Conservation (phyloP, 2,329 filamentous ascomycete species). For the Xylaria sp. region DNA sequence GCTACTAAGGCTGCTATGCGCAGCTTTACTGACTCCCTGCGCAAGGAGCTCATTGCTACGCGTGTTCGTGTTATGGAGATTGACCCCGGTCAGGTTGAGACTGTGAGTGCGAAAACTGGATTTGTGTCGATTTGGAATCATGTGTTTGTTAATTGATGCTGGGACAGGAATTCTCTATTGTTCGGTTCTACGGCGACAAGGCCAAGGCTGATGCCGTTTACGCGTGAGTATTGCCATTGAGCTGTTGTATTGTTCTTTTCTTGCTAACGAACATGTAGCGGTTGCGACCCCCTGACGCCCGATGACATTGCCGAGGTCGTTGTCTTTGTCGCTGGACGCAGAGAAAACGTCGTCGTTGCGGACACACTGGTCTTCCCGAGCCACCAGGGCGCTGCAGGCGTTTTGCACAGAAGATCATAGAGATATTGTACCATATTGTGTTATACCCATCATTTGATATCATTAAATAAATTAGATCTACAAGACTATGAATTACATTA, state of each 20-base stretch:
- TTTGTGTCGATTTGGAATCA: not conserved
- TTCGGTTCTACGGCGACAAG: conserved; percentile 71
- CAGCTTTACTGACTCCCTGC: conserved; percentile 65
- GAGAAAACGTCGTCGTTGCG: conserved; percentile 75
- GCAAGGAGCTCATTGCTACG: conserved; percentile 65
- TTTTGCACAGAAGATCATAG: conserved; percentile 29
- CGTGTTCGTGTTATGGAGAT: conserved; percentile 68
- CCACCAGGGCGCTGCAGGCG: conserved; percentile 53
- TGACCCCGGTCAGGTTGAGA: conserved; percentile 76
- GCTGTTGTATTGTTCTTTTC: no score
- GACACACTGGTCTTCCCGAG: conserved; percentile 72
- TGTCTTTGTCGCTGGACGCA: conserved; percentile 69
- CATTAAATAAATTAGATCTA: conserved; percentile 2
- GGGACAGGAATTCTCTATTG: conserved; percentile 62
- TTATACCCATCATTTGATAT: conserved; percentile 17
- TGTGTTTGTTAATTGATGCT: conserved; percentile 6
- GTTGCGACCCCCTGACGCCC: conserved; percentile 61
- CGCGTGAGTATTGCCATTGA: conserved; percentile 42
- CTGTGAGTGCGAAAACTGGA: conserved; percentile 31
- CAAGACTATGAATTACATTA: not conserved
- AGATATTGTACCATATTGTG: conserved; percentile 9
- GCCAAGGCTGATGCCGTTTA: conserved; percentile 68
- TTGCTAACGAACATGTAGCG: conserved; percentile 25
- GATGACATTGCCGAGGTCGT: conserved; percentile 75
- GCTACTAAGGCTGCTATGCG: conserved; percentile 71